Percentiles rank a stretch among this genome's conserved stretches.
These are phyloP conservation scores for Acrocalymma vagum DNA, from an alignment of 2,329 filamentous ascomycete species.

Conservation along the genomic window DNA sequence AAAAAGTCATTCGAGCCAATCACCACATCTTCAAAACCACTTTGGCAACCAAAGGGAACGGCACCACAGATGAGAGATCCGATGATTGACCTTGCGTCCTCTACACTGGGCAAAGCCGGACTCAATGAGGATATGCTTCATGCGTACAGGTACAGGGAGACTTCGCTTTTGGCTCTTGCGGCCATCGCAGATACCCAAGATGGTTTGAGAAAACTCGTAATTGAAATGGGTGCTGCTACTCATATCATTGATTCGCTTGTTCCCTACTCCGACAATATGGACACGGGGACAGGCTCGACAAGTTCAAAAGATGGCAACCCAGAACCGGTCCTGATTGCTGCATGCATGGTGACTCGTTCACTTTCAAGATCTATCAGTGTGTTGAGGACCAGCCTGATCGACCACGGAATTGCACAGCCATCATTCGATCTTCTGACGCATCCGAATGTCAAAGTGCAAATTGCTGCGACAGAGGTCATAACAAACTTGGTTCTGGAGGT, in stretches of 20 bases:
- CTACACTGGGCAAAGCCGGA: conserved; percentile 40
- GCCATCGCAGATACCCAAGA: conserved; percentile 84
- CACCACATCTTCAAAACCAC: conserved; percentile 55
- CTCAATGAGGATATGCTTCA: conserved; percentile 66
- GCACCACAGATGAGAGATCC: conserved; percentile 33
- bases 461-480: conserved; percentile 83
- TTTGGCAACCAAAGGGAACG: conserved; percentile 61
- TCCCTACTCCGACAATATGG: conserved; percentile 58
- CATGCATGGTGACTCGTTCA: conserved; percentile 82
- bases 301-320: conserved; percentile 76
- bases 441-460: conserved; percentile 78
- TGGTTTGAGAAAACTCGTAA: conserved; percentile 81
- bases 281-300: conserved; percentile 38
- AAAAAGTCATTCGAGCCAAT: conserved; percentile 72
- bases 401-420: conserved; percentile 81
- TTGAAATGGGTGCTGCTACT: conserved; percentile 80
- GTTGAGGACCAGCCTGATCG: conserved; percentile 84
- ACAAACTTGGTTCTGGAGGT: conserved; percentile 89
- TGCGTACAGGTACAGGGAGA: conserved; percentile 78
- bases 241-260: conserved; percentile 86
- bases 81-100: conserved; percentile 39
- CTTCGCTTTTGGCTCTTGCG: conserved; percentile 79
- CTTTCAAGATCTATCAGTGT: conserved; percentile 86
- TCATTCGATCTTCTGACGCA: conserved; percentile 79
- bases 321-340: conserved; percentile 79